Conservation (phyloP, 169 alveolate species). For the Plasmodium malariae region DNA sequence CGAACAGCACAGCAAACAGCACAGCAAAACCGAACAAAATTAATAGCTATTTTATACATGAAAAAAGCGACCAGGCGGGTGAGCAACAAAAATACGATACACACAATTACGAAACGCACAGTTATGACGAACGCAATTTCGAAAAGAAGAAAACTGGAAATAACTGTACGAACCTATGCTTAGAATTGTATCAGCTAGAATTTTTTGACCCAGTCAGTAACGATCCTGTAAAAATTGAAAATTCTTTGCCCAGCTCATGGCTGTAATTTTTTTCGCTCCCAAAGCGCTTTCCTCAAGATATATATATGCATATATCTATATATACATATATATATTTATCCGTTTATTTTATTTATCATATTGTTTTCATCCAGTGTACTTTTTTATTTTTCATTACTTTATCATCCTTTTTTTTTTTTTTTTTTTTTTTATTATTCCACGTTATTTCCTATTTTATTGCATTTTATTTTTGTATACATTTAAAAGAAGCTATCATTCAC, state of each 20-base stretch:
- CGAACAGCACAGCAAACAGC: not conserved
- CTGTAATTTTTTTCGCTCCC: slow-evolving; percentile 20
- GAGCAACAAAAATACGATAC: not conserved
- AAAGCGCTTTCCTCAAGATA: too few relatives aligned
- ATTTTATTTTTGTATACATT: too few relatives aligned
- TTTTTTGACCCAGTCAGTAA: slow-evolving; percentile 59
- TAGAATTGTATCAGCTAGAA: slow-evolving; percentile 66
- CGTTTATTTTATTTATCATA: not conserved
- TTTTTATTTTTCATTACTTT: too few relatives aligned
- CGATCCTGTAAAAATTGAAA: slow-evolving; percentile 58
- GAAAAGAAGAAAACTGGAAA: not conserved
- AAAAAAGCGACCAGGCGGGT: not conserved
- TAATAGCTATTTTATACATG: slow-evolving; percentile 44
- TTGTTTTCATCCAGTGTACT: too few relatives aligned
- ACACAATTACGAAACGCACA: not conserved
- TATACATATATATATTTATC: too few relatives aligned
- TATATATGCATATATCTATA: too few relatives aligned
- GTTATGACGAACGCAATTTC: not conserved
- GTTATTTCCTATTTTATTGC: too few relatives aligned
- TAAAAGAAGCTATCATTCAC: too few relatives aligned
- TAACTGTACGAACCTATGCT: slow-evolving; percentile 53
- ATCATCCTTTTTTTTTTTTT: too few relatives aligned
- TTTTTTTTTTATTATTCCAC: too few relatives aligned
- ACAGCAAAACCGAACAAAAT: not conserved
- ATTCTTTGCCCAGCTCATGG: slow-evolving; percentile 69